Percentiles rank a stretch among this genome's conserved stretches.
Conservation (phyloP, 768 basidiomycete genomes). For the Mycena haematopus region DNA sequence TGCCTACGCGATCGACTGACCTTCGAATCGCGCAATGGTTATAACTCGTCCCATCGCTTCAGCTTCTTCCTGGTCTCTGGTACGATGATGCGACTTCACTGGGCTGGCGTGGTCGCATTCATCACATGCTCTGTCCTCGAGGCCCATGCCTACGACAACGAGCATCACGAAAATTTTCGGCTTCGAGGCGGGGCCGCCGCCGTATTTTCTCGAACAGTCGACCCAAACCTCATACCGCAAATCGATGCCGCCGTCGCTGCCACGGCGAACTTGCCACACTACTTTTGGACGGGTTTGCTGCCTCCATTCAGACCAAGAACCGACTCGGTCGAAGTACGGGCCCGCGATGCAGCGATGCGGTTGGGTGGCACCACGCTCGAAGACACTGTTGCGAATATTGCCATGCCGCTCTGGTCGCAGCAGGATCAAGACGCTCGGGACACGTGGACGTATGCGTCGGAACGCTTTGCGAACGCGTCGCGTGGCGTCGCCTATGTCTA, state of each 20-base stretch:
- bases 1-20: no score
- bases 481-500: slow-evolving; percentile 6
- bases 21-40: no score
- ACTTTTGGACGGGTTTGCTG: slow-evolving; percentile 12
- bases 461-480: slow-evolving; percentile 2
- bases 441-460: slow-evolving; percentile 11
- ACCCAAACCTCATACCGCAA: not conserved
- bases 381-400: slow-evolving; percentile 2
- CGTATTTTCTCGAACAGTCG: no score
- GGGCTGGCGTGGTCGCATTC: not conserved
- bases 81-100: not conserved
- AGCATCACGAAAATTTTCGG: not conserved
- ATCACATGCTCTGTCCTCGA: not conserved
- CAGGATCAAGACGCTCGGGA: slow-evolving; percentile 3
- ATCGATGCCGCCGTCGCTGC: slow-evolving; percentile 9
- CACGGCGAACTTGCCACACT: not conserved
- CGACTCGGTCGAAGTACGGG: slow-evolving; percentile 10
- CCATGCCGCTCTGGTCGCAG: not conserved
- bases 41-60: no score
- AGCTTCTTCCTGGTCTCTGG: no score
- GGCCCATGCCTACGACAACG: not conserved
- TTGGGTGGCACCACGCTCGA: slow-evolving; percentile 15
- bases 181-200: not conserved
- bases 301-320: slow-evolving; percentile 9
- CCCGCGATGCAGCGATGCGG: slow-evolving; percentile 2